Evolutionary conservation across 768 basidiomycete genomes (phyloP), one percentile per base, ranked within the genome.

Genomic region (Mycena haematopus): DNA sequence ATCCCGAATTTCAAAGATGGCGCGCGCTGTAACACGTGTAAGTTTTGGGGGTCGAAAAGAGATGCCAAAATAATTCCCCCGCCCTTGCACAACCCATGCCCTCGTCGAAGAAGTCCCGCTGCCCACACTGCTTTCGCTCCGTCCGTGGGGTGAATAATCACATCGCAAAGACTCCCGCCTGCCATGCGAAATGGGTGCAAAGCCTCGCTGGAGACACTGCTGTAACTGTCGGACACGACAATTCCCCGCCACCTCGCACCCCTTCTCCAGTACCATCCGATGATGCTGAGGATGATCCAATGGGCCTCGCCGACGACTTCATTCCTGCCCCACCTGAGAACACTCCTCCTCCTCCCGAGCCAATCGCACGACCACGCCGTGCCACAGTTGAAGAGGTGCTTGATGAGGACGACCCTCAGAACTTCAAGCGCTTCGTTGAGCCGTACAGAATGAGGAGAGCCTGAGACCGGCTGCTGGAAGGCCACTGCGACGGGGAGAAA

Each of bases 331-430:
- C 54, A 21, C 42, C 19, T 6, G 13, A 3, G 10, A 9, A 55
- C 1, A 29, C 54, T n/a, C 42, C 54, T 14, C 19, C 40, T 1
- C 29, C 29, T 8, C 54, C 54, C 0, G 6, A 55, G 4, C 17
- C 40, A 6, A n/a, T 42, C 6, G 14, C 25, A 0, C 42, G 8
- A 10, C 45, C 54, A 2, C 22, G 52, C 3, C 52, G 52, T 11
- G 38, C 52, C 1, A 54, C 52, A 4, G 52, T 54, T 7, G 52
- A 54, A 13, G 38, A 42, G 11, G 38, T 54, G 1, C 10, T 54
- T 2, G 52, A 54, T 14, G 25, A 54, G 17, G 52, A 54, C 15
- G 52, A 54, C 14, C 52, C 52, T 1, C 52, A 42, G 52, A 54
- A 54, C 15, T n/a, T 27, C 6, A 15, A 10, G 1, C 40, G 40